Percentiles rank a stretch among this genome's conserved stretches.
Evolutionary conservation across 2,329 filamentous ascomycete genomes (phyloP).

Genomic region (Fusarium compactum): DNA sequence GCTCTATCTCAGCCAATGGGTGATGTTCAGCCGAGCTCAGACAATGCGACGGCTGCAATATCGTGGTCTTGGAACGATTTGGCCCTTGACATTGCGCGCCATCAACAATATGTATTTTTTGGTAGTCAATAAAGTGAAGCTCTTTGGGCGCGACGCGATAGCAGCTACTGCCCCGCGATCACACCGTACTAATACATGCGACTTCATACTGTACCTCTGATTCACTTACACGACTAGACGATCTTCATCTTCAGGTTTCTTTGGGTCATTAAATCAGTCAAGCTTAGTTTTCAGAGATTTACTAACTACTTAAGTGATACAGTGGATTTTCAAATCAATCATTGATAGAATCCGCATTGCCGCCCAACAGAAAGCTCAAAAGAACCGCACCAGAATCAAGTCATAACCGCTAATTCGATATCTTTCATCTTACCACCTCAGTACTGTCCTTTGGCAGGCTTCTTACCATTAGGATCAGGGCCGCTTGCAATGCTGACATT

Average conservation of each 20-base stretch:
- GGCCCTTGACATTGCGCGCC: conserved; percentile 14
- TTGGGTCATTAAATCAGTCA: background rate
- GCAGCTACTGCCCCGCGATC: conserved; percentile 41
- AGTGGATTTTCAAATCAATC: background rate
- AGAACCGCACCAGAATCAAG: conserved; percentile 18
- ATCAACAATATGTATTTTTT: background rate
- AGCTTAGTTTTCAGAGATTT: background rate
- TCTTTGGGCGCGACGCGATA: conserved; percentile 39
- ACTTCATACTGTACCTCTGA: conserved; percentile 6
- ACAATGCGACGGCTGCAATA: conserved; percentile 5
- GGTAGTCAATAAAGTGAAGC: conserved; percentile 5
- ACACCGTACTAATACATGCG: conserved; percentile 20
- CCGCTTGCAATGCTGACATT: conserved; percentile 45
- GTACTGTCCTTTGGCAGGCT: conserved; percentile 43
- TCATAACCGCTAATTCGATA: conserved; percentile 9
- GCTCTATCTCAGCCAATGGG: background rate
- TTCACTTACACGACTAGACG: conserved; percentile 2
- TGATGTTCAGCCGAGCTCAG: conserved; percentile 11
- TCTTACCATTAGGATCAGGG: conserved; percentile 51
- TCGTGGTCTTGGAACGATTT: background rate
- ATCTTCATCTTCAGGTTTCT: background rate
- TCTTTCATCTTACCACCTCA: conserved; percentile 13
- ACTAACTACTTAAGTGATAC: background rate
- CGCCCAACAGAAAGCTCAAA: conserved; percentile 1
- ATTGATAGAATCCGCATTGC: conserved; percentile 7